Base-by-base conservation (phyloP, 371 early-diverging fungal species). In the Lichtheimia ornata region DNA sequence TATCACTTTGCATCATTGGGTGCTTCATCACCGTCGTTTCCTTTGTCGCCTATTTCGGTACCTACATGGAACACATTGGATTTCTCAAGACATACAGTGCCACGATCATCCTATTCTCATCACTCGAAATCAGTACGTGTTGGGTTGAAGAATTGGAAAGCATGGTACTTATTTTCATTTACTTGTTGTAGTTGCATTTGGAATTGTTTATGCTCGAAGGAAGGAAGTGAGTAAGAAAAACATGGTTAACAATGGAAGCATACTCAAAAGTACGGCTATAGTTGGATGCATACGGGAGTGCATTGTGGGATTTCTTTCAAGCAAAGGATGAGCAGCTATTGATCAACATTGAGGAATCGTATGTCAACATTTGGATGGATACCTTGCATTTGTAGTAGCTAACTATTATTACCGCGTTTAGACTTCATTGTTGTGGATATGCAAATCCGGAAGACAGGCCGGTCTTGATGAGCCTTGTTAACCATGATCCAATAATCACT, bases 21-120 rank as follows among this genome's bases (percentile, higher is more conserved):
- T 59, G 63, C 14, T 42, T 71, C 25, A 63, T 71, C 24, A 59
- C 69, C n/a, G 51, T 64, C 0, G 61, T 58, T 17, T 62, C 64
- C 28, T 74, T 74, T 41, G 62, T 71, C 56, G 74, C 69, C 15
- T 71, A 53, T 41, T 74, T 74, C 44, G 74, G 74, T 3, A 64
- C 69, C 17, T 62, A 71, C 42, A 18, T 71, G 24, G 71, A 74
- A 63, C 60, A 71, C 25, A 65, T 58, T 6, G 69, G 67, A 27
- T 71, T 71, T 44, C 25, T 74, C 12, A 74, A 71, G 49, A 61
- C 64, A 30, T 71, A 71, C 40, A 69, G 57, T 27, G 64, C 64
- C 22, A 56, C 65, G 3, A 55, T 66, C 6, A 69, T 71, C 17
- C 61, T 71, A 41, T 28, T 57, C 17, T 43, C 71, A 17, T 53